Evolutionary conservation across 1,139 yeast species (phyloP).

Genomic region (Taphrina sp.): DNA sequence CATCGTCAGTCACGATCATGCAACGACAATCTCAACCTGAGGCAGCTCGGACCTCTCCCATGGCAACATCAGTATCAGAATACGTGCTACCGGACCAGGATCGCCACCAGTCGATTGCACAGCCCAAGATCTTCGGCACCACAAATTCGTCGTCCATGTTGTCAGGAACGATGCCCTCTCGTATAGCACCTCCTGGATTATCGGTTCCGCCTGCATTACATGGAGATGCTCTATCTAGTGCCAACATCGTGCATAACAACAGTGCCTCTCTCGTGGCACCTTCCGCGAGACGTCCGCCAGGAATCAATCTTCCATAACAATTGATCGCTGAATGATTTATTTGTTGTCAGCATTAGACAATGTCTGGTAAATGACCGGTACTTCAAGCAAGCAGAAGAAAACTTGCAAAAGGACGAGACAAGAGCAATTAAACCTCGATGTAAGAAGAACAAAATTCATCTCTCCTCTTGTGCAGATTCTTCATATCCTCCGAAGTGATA

Average conservation of each 20-base stretch:
- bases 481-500: too few relatives aligned
- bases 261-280: neutral
- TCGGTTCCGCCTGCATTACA: neutral
- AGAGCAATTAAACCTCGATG: neutral
- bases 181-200: slow-evolving; percentile 15
- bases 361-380: too few relatives aligned
- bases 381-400: neutral
- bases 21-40: neutral
- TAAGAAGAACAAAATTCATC: too few relatives aligned
- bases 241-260: neutral
- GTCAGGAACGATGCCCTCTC: neutral
- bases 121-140: neutral
- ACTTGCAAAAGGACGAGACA: neutral
- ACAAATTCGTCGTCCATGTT: neutral
- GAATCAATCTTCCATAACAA: slow-evolving; percentile 5
- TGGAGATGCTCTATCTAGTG: neutral
- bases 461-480: too few relatives aligned
- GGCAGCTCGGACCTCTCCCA: neutral
- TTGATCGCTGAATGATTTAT: too few relatives aligned
- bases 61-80: neutral
- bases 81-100: neutral
- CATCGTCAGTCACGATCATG: neutral
- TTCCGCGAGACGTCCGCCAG: slow-evolving; percentile 9
- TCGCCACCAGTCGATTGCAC: neutral
- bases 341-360: too few relatives aligned